These are phyloP conservation scores for Alternaria sp. DNA, from an alignment of 2,329 filamentous ascomycete genomes.

Conservation along the genomic window DNA sequence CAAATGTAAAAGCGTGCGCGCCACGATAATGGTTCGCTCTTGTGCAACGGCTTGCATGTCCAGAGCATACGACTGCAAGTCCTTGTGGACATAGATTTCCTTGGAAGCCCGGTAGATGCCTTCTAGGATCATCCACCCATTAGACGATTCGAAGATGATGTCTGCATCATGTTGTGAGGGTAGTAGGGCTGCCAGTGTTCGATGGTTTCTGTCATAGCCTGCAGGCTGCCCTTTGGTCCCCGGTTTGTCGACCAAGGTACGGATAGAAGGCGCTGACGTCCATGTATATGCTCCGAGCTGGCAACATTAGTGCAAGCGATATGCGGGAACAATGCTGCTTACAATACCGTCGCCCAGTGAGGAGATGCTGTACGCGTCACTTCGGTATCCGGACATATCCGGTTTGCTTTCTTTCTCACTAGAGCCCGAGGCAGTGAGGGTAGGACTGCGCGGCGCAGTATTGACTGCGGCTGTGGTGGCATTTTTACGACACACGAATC, in stretches of 20 bases:
- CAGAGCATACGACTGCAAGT: conserved; percentile 44
- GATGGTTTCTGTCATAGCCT: conserved; percentile 30
- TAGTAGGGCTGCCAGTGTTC: conserved; percentile 36
- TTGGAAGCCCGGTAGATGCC: conserved; percentile 39
- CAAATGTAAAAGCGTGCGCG: conserved; percentile 46
- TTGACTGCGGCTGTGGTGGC: conserved; percentile 16
- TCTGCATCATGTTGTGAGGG: conserved; percentile 49
- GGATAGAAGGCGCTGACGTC: conserved; percentile 41
- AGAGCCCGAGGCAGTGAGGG: conserved; percentile 24
- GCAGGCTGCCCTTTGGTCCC: conserved; percentile 15
- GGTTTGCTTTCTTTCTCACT: conserved; percentile 32
- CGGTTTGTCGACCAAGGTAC: conserved; percentile 29
- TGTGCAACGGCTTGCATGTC: conserved; percentile 41
- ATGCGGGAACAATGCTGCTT: conserved; percentile 17
- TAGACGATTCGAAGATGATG: conserved; percentile 47
- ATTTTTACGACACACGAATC: conserved; percentile 46
- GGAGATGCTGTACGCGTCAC: conserved; percentile 36
- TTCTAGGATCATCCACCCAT: conserved; percentile 47
- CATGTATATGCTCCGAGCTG: conserved; percentile 44
- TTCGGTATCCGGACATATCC: conserved; percentile 29
- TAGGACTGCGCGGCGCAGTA: conserved; percentile 29
- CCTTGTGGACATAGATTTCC: conserved; percentile 42
- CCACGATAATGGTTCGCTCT: conserved; percentile 41
- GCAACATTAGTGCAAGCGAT: conserved; percentile 18
- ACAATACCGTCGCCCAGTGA: conserved; percentile 45